Evolutionary conservation across 1,284 basidiomycete species (phyloP), one percentile per base, ranked within the genome.

Genomic region (Meripilus lineatus): DNA sequence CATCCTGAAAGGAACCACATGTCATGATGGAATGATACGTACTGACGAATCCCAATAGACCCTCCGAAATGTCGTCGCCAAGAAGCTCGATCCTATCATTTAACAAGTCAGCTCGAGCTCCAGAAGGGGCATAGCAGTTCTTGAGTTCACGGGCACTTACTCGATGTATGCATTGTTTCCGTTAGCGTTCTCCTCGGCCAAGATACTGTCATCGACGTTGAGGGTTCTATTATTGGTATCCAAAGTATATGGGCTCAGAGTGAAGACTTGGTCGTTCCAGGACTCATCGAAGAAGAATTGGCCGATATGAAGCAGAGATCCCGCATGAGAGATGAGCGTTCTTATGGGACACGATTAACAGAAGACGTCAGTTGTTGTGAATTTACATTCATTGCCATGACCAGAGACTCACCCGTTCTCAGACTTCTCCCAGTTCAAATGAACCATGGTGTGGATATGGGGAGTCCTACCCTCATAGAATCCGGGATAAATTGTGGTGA

Each of bases 401-500:
- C n/a, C n/a, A n/a, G n/a, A n/a, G n/a, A 33, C 39, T 18, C 71
- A 63, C 50, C 72, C 62, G 57, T 77, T 70, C 38, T 64, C 54
- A 40, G 70, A 53, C 4, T 58, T 49, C 3, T 57, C 56, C 53
- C 58, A 62, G 46, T 58, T 52, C 1, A 69, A 68, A 58, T 71
- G 74, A 6, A 77, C 72, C 51, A 76, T 77, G 35, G 73, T 59
- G 53, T 77, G 75, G 47, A 79, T 58, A 53, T 77, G 76, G 0
- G 71, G 71, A 14, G 75, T 72, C 20, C 75, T 71, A 13, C 75
- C 74, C 3, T 70, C 71, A 52, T 75, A 77, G 53, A 75, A 84
- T 1, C 82, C 84, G 7, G 84, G 84, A 66, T 81, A 85, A 52
- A 86, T 79, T 17, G 76, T 75, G 68, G 70, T 77, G 52, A 87